These are phyloP conservation scores for Podosphaera leucotricha DNA, from an alignment of 2,329 filamentous ascomycete genomes.

Conservation along the genomic window DNA sequence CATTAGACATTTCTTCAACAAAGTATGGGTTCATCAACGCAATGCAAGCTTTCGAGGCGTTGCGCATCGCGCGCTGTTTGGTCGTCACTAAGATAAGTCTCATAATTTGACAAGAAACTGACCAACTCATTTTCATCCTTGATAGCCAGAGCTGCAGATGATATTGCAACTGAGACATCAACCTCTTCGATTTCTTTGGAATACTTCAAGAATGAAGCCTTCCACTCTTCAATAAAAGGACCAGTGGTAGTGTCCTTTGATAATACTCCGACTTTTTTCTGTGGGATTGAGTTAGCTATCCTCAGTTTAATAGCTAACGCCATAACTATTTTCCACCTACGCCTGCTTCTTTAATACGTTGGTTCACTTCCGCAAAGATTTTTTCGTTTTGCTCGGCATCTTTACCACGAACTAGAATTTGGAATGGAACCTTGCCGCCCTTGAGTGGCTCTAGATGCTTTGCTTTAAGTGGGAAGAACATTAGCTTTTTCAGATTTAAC, in stretches of 20 bases:
- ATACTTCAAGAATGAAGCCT: slow-evolving; percentile 51
- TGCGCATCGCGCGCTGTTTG: slow-evolving; percentile 59
- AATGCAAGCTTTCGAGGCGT: slow-evolving; percentile 80
- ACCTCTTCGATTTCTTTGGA: slow-evolving; percentile 75
- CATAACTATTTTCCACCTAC: slow-evolving; percentile 26
- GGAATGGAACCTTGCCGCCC: slow-evolving; percentile 74
- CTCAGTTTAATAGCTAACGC: neutral
- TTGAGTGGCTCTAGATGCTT: slow-evolving; percentile 85
- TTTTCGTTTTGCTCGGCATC: slow-evolving; percentile 80
- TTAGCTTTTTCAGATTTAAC: slow-evolving; percentile 7
- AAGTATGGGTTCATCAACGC: slow-evolving; percentile 92
- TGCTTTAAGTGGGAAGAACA: slow-evolving; percentile 26
- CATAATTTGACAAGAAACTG: slow-evolving; percentile 4
- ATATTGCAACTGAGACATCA: slow-evolving; percentile 64
- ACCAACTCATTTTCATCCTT: slow-evolving; percentile 87
- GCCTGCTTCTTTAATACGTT: slow-evolving; percentile 69
- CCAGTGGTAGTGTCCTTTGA: slow-evolving; percentile 66
- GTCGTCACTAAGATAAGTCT: neutral
- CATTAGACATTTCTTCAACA: slow-evolving; percentile 90
- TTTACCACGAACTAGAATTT: slow-evolving; percentile 79
- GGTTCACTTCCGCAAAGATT: slow-evolving; percentile 62
- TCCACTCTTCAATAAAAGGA: slow-evolving; percentile 93
- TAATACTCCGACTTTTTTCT: slow-evolving; percentile 79
- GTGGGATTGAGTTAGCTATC: slow-evolving; percentile 1
- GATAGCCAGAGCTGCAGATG: slow-evolving; percentile 60